Evolutionary conservation across 257 asterid genomes (phyloP).

Genomic region (Agastache rugosa): DNA sequence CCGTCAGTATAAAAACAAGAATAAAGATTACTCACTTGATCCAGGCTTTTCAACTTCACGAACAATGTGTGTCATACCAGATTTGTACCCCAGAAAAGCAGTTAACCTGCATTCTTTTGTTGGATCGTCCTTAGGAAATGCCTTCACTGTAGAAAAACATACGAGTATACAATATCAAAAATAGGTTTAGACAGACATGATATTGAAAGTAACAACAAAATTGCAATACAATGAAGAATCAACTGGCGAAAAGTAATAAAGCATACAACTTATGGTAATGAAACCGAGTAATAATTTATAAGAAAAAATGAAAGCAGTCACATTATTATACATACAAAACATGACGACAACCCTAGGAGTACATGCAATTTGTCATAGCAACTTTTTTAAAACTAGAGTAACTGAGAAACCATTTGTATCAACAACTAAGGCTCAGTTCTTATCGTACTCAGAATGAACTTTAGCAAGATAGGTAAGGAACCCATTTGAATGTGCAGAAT

Average conservation of each 20-base stretch:
- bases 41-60: slow-evolving; percentile 93
- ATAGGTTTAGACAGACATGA: not conserved
- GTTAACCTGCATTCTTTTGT: slow-evolving; percentile 69
- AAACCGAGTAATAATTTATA: not conserved
- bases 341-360: not conserved
- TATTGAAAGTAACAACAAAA: not conserved
- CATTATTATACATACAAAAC: not conserved
- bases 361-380: not conserved
- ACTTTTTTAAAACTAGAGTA: not conserved
- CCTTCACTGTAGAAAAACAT: slow-evolving; percentile 62
- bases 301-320: not conserved
- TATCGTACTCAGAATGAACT: not conserved
- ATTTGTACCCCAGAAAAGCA: slow-evolving; percentile 83
- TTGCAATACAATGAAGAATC: too few relatives aligned
- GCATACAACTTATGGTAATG: not conserved
- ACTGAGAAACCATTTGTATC: not conserved
- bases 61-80: slow-evolving; percentile 92
- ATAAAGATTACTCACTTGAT: slow-evolving; percentile 58
- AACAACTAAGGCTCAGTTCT: not conserved
- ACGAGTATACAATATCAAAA: not conserved
- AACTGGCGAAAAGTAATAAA: not conserved
- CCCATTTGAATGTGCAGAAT: not conserved
- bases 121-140: slow-evolving; percentile 78
- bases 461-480: not conserved
- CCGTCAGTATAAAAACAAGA: not conserved